Evolutionary conservation across 116 monocot species (phyloP).

Genomic region (Papilionanthe hybrid): DNA sequence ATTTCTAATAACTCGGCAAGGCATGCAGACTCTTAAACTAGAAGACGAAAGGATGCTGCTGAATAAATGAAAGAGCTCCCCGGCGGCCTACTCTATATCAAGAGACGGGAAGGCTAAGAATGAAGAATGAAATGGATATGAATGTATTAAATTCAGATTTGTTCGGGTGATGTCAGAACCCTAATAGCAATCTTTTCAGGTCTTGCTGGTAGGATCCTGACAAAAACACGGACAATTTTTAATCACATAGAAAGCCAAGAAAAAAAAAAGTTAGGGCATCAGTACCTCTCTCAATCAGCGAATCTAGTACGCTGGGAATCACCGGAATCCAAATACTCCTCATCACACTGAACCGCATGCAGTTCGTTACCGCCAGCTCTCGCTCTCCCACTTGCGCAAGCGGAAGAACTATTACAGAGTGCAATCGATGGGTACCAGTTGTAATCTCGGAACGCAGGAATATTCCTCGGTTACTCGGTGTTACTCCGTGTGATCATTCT

Average conservation of each 20-base stretch:
- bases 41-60: not conserved
- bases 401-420: too few relatives aligned
- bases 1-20: not conserved
- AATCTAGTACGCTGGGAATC: not conserved
- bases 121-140: not conserved
- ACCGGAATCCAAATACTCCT: not conserved
- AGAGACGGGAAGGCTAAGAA: not conserved
- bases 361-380: not conserved
- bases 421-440: too few relatives aligned
- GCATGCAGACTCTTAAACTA: not conserved
- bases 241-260: not conserved
- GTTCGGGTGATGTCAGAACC: too few relatives aligned
- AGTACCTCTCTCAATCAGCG: conserved; percentile 1
- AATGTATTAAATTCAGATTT: too few relatives aligned
- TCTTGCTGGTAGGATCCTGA: too few relatives aligned
- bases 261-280: not conserved
- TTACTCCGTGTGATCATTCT: too few relatives aligned
- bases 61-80: not conserved
- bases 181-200: too few relatives aligned
- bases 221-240: too few relatives aligned
- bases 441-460: too few relatives aligned
- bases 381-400: not conserved
- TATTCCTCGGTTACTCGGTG: too few relatives aligned
- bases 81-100: not conserved
- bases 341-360: not conserved